Evolutionary conservation across 805 yeast species (phyloP).

Genomic region (Millerago galiae): DNA sequence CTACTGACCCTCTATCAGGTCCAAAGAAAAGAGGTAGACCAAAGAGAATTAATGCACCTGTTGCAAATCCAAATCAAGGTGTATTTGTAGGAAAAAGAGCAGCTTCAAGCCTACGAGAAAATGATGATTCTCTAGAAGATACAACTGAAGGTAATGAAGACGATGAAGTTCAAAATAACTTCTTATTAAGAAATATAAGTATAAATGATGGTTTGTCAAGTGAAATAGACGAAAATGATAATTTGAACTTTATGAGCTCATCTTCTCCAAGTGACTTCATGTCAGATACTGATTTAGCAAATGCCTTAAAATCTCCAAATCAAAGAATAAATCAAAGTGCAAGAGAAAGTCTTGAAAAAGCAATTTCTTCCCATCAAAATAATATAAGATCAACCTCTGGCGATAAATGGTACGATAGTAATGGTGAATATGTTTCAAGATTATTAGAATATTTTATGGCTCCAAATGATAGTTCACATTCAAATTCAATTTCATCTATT

Average conservation of each 20-base stretch:
- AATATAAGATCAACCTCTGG: conserved; percentile 5
- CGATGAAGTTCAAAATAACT: not conserved
- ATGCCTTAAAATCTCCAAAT: conserved; percentile 31
- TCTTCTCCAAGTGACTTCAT: conserved; percentile 50
- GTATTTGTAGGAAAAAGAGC: conserved; percentile 18
- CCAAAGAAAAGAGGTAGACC: conserved; percentile 25
- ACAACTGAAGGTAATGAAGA: conserved; percentile 8
- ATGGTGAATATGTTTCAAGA: conserved; percentile 37
- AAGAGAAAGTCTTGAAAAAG: conserved; percentile 21
- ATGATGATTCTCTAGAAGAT: conserved; percentile 1
- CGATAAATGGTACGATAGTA: conserved; percentile 25
- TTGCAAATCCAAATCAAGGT: conserved; percentile 20
- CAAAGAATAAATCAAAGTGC: conserved; percentile 15
- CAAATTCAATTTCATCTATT: conserved; percentile 29
- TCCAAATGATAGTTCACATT: conserved; percentile 41
- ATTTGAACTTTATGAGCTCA: conserved; percentile 9
- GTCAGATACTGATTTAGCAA: conserved; percentile 46
- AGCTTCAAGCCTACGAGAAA: not conserved
- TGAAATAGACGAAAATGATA: conserved; percentile 16
- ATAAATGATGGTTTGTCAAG: conserved; percentile 21
- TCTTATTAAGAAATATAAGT: not conserved
- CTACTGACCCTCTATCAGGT: not conserved
- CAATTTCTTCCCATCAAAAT: conserved; percentile 13
- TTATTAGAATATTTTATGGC: conserved; percentile 49
- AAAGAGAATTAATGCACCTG: conserved; percentile 13